Evolutionary conservation across 495 filamentous ascomycete species (phyloP).

Genomic region (Hypoxylon fuscum): DNA sequence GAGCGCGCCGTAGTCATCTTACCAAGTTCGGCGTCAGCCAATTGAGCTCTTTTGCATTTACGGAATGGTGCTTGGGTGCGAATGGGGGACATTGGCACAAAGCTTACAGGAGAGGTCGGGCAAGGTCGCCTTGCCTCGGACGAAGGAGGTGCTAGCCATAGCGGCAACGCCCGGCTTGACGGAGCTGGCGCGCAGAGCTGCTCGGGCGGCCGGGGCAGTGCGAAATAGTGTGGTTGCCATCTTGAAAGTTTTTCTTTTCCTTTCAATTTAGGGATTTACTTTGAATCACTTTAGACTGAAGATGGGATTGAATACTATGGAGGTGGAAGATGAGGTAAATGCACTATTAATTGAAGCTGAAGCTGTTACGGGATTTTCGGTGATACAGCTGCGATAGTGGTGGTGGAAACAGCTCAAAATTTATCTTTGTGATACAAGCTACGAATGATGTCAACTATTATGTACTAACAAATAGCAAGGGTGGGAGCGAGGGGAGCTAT

Average conservation of each 20-base stretch:
- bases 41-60: background rate
- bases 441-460: constrained; percentile 39
- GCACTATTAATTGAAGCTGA: too few relatives aligned
- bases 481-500: too few relatives aligned
- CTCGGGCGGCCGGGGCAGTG: constrained; percentile 54
- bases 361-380: constrained; percentile 9
- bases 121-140: constrained; percentile 87
- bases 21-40: constrained; percentile 2
- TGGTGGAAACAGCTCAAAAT: constrained; percentile 6
- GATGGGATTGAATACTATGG: background rate
- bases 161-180: constrained; percentile 59
- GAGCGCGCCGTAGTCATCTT: constrained; percentile 91
- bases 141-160: constrained; percentile 75
- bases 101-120: constrained; percentile 94
- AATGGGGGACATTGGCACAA: too few relatives aligned
- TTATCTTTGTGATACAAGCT: constrained; percentile 14
- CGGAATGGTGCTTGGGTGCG: too few relatives aligned
- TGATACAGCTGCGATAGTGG: background rate
- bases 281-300: background rate
- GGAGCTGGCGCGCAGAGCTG: constrained; percentile 55
- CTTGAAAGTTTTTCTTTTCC: constrained; percentile 12
- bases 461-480: background rate
- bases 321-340: background rate
- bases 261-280: background rate
- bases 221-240: constrained; percentile 66